Evolutionary conservation across 2,329 filamentous ascomycete species (phyloP), one percentile per base, ranked within the genome.

Genomic region (Plenodomus tracheiphilus): DNA sequence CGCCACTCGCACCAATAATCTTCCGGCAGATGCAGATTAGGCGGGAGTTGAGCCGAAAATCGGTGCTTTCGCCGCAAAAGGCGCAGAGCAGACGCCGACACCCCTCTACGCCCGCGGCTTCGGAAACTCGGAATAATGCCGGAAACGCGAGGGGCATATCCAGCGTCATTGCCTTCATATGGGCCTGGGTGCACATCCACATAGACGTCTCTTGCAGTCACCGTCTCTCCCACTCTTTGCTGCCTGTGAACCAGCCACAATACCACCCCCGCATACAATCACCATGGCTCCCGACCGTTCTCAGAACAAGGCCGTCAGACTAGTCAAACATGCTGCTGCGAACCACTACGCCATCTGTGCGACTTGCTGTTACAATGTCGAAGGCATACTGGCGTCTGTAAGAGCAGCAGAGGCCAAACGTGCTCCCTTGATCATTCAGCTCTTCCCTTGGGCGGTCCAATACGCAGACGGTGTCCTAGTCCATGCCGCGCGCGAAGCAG

Each of bases 371-470:
- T 87, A 89, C 77, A 87, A 89, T 64, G 75, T 89, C 49, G 87
- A 90, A 74, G 83, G 83, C 40, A 85, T 91, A 56, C 75, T 89
- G 20, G 86, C 85, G 1, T 85, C 83, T 3, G 83, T 89, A 39
- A 80, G 81, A 58, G 87, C 87, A 8, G 87, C 87, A 51, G 86
- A 89, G 72, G 79, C 80, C 20, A 85, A 85, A 53, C 76, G 77
- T 39, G 86, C 85, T 0, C 86, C 87, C 0, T 80, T 85, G 50
- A 88, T 89, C 77, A 83, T 89, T 59, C 83, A 87, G 20, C 81
- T 89, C 58, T 89, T 90, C 71, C 87, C 87, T 17, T 89, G 87
- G 87, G 85, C 86, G 0, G 79, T 89, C 43, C 75, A 85, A 54
- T 89, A 87, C 73, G 84, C 84, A 3, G 79, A 80, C 46, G 64